These are phyloP conservation scores for Torrubiella hemipterigena DNA, from an alignment of 2,329 filamentous ascomycete genomes.

Conservation along the genomic window DNA sequence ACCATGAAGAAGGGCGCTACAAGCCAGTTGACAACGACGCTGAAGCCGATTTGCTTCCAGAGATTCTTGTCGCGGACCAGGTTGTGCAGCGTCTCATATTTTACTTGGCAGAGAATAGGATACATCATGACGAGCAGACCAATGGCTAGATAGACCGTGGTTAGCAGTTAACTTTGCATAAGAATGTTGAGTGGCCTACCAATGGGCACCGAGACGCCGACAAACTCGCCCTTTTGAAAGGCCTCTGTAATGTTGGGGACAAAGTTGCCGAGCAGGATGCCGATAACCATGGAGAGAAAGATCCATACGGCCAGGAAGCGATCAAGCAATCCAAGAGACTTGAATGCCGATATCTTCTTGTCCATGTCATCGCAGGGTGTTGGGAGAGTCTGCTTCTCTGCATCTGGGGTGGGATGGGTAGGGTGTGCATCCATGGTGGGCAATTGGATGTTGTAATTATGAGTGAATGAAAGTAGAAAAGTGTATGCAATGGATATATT, in stretches of 20 bases:
- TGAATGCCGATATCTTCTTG: constrained; percentile 25
- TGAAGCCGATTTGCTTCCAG: constrained; percentile 62
- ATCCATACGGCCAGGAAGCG: constrained; percentile 54
- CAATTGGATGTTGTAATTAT: too few relatives aligned
- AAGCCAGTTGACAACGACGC: constrained; percentile 62
- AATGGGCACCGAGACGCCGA: constrained; percentile 47
- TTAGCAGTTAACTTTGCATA: not conserved
- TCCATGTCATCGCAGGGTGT: too few relatives aligned
- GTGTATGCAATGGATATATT: not conserved
- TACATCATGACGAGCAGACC: constrained; percentile 78
- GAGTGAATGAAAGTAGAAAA: not conserved
- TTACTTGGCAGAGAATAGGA: constrained; percentile 68
- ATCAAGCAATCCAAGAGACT: constrained; percentile 39
- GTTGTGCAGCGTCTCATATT: constrained; percentile 56
- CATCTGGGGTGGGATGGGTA: too few relatives aligned
- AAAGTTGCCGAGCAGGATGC: constrained; percentile 59
- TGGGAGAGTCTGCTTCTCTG: too few relatives aligned
- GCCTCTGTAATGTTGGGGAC: constrained; percentile 44
- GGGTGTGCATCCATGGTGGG: too few relatives aligned
- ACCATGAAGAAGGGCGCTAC: constrained; percentile 65
- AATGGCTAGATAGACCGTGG: constrained; percentile 43
- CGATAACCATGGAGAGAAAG: constrained; percentile 59
- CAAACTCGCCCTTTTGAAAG: constrained; percentile 53
- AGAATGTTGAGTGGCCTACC: constrained; percentile 20
- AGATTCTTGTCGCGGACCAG: constrained; percentile 44